Conservation (phyloP, 106 monocot species). For the Platanthera guangdongensis region DNA sequence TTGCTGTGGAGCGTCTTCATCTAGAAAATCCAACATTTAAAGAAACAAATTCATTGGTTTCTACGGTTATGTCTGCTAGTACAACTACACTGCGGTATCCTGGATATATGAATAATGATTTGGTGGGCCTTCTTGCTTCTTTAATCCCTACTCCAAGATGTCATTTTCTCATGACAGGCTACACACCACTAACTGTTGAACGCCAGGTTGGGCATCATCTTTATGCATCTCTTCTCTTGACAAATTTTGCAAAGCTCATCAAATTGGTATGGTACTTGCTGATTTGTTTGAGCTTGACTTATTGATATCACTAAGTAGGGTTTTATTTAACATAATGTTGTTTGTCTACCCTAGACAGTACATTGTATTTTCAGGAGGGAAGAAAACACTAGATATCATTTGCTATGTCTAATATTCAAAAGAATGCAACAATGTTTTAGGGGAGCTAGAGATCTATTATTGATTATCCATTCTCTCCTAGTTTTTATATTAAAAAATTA, state of each 20-base stretch:
- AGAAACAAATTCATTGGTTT: constrained; percentile 96
- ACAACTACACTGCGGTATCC: constrained; percentile 96
- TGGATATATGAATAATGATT: constrained; percentile 99
- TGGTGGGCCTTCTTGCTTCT: constrained; percentile 96
- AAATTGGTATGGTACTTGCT: not conserved
- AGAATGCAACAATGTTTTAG: not conserved
- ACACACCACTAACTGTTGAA: constrained; percentile 95
- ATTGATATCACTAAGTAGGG: not conserved
- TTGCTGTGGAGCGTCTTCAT: constrained; percentile 97
- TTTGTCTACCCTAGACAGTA: not conserved
- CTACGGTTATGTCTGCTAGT: constrained; percentile 99
- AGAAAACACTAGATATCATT: not conserved
- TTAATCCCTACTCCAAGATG: constrained; percentile 95
- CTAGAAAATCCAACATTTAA: constrained; percentile 86
- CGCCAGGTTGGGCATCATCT: constrained; percentile 61
- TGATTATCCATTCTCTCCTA: not conserved
- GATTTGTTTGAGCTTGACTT: not conserved
- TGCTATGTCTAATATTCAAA: not conserved
- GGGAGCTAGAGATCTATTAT: not conserved
- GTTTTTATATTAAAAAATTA: not conserved
- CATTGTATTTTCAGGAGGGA: not conserved
- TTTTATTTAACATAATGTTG: not conserved
- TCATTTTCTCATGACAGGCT: constrained; percentile 99
- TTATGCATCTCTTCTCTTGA: constrained; percentile 7
- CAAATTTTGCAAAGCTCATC: not conserved